phyloP scores from a whole-genome alignment of 2,329 filamentous ascomycete genomes.

The Beauveria bassiana region DNA sequence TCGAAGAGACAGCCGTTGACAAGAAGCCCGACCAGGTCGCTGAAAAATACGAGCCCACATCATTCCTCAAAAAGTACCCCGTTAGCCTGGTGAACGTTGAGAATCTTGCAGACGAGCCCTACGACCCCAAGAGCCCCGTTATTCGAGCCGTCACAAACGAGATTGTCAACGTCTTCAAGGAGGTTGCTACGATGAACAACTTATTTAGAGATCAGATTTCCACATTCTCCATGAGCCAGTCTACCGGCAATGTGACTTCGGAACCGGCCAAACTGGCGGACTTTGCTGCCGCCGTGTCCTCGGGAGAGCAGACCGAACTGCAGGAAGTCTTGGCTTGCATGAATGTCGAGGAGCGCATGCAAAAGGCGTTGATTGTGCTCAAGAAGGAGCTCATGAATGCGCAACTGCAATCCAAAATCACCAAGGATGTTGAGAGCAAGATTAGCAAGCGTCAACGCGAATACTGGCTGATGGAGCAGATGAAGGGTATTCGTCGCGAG shows the following conservation, averaged over 20 bases:
- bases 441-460: slow-evolving; percentile 96
- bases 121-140: slow-evolving; percentile 81
- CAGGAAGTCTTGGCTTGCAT: slow-evolving; percentile 85
- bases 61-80: slow-evolving; percentile 83
- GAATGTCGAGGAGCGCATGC: slow-evolving; percentile 85
- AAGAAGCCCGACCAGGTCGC: slow-evolving; percentile 42
- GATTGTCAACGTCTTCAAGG: slow-evolving; percentile 98
- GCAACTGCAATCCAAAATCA: slow-evolving; percentile 92
- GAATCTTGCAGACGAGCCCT: slow-evolving; percentile 80
- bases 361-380: slow-evolving; percentile 82
- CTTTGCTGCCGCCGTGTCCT: slow-evolving; percentile 94
- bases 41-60: slow-evolving; percentile 73
- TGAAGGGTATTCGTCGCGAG: slow-evolving; percentile 96
- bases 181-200: slow-evolving; percentile 87
- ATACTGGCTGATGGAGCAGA: slow-evolving; percentile 98
- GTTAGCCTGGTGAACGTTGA: slow-evolving; percentile 95
- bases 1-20: slow-evolving; percentile 73
- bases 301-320: slow-evolving; percentile 82
- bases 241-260: slow-evolving; percentile 86
- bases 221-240: slow-evolving; percentile 92
- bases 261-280: slow-evolving; percentile 94
- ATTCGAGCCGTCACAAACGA: slow-evolving; percentile 92
- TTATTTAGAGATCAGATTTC: slow-evolving; percentile 96
- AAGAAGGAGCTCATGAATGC: slow-evolving; percentile 99
- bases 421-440: slow-evolving; percentile 94